A percentile compares a stretch with the other conserved stretches of the same genome.
Conservation (phyloP, 2,329 filamentous ascomycete genomes). For the Verticillium dahliae region DNA sequence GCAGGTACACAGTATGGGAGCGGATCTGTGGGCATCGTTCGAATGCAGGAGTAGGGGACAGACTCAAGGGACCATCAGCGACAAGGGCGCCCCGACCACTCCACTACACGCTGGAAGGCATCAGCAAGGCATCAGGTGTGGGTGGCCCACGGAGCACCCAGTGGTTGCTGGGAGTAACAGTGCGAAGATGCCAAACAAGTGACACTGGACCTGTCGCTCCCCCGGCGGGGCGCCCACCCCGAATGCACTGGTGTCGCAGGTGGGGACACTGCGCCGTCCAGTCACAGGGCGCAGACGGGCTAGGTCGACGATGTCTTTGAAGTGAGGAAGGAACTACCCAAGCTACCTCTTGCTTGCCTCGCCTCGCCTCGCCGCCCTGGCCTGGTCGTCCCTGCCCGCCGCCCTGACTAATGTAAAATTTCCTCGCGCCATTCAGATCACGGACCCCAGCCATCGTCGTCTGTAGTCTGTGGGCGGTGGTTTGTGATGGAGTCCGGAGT, state of each 20-base stretch:
- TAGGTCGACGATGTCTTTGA: neutral
- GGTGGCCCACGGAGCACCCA: neutral
- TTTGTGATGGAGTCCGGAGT: too few relatives aligned
- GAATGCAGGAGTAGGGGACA: neutral
- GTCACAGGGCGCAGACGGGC: neutral
- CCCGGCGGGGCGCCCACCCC: neutral
- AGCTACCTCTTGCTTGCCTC: neutral
- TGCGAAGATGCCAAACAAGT: neutral
- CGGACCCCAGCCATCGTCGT: neutral
- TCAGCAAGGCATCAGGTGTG: neutral
- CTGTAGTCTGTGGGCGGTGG: neutral
- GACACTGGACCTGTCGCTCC: neutral
- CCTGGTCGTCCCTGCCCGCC: conserved; percentile 5
- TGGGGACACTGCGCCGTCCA: neutral
- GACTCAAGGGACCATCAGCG: neutral
- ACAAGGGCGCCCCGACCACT: neutral
- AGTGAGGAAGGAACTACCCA: neutral
- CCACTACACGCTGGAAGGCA: neutral
- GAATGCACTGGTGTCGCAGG: neutral
- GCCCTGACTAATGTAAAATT: conserved; percentile 11
- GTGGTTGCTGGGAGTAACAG: neutral
- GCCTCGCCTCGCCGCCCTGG: neutral
- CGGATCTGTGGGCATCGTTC: neutral
- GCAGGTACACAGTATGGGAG: neutral
- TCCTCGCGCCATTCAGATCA: conserved; percentile 4